Evolutionary conservation across 140 eudicot species (phyloP), one percentile per base, ranked within the genome.

Genomic region (Bidens hawaiensis): DNA sequence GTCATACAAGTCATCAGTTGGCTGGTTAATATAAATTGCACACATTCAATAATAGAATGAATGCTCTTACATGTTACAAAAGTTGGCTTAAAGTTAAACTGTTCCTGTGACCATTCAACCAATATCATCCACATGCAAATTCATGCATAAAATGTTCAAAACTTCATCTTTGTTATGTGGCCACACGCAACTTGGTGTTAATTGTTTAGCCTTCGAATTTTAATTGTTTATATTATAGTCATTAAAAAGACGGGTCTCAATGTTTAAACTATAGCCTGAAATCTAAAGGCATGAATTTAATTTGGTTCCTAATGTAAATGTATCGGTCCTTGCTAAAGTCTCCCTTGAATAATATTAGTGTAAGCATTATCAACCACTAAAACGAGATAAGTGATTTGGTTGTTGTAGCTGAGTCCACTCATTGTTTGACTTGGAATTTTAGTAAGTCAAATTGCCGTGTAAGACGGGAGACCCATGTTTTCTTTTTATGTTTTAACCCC

Each of bases 391-490:
- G 28, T 51, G 21, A 33, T 51, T 49, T 33, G 49, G 61, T 9
- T 7, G 28, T 25, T 24, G 58, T 53, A 27, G 31, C n/a, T 14
- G 43, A 38, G 16, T 57, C 50, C 40, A 46, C 14, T 25, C 59
- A 45, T 19, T 69, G 14, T 46, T 48, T 62, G 76, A 71, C 70
- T 45, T 51, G 16, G 70, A 62, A 62, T 18, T 52, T 52, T 62
- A 27, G 27, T 49, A 30, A 55, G 23, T 71, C 58, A 62, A 71
- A 56, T 60, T 71, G 64, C 63, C 69, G 69, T 71, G 36, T 36
- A 36, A 36, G 23, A 71, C 25, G 62, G 76, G 62, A 49, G 63
- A 49, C 18, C 25, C 2, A 6, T 55, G 56, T 49, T 49, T 49
- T 21, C 24, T 4, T 25, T n/a, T 25, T 10, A n/a, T 0, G 5